Evolutionary conservation across 75 land plant genomes (phyloP).

Genomic region (Sequoia sempervirens): DNA sequence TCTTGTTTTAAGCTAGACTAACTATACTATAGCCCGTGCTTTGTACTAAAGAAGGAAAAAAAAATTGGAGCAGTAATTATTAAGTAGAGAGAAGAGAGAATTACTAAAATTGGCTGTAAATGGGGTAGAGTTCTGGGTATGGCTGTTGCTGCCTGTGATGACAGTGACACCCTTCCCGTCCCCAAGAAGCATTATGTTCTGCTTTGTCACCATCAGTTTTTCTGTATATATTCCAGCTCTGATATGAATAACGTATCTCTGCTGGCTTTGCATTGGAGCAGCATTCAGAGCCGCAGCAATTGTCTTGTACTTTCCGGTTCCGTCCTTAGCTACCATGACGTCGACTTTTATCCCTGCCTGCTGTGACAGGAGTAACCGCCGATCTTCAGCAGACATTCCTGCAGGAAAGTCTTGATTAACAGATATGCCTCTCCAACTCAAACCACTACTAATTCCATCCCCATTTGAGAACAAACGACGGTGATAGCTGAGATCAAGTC

Average conservation of each 20-base stretch:
- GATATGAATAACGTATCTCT: constrained; percentile 32
- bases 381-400: constrained; percentile 22
- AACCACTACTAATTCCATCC: background rate
- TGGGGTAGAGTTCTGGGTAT: constrained; percentile 10
- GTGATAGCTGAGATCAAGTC: background rate
- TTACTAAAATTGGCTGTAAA: background rate
- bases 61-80: background rate
- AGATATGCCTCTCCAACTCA: background rate
- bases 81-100: background rate
- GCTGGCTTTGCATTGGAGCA: constrained; percentile 17
- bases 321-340: constrained; percentile 60
- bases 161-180: constrained; percentile 43
- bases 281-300: constrained; percentile 41
- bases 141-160: constrained; percentile 35
- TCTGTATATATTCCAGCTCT: constrained; percentile 52
- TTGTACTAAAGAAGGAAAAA: too few relatives aligned
- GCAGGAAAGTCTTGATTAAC: constrained; percentile 4
- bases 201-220: constrained; percentile 8
- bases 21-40: too few relatives aligned
- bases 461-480: background rate
- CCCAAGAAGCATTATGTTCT: constrained; percentile 33
- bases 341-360: constrained; percentile 14
- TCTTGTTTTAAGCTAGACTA: too few relatives aligned
- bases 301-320: constrained; percentile 41
- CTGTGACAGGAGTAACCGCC: constrained; percentile 11